These are phyloP conservation scores for Caloboletus firmus DNA, from an alignment of 1,284 basidiomycete genomes.

Conservation along the genomic window DNA sequence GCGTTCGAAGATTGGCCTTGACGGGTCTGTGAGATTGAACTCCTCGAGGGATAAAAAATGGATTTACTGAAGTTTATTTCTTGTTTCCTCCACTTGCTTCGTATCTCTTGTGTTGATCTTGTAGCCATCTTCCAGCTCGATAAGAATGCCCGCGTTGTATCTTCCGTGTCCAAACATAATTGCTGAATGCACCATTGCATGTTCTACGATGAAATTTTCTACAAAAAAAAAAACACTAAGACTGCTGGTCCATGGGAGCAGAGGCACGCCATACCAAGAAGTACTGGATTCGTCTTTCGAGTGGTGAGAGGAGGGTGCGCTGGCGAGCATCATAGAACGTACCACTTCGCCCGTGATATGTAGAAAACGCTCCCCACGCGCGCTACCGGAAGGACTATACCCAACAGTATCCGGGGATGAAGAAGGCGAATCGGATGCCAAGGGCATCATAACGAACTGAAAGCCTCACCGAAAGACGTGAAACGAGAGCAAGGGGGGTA, in stretches of 20 bases:
- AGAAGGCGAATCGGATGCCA: not conserved
- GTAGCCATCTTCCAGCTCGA: slow-evolving; percentile 32
- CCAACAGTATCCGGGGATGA: not conserved
- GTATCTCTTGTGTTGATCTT: slow-evolving; percentile 28
- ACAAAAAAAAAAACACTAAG: not conserved
- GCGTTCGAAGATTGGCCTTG: slow-evolving; percentile 40
- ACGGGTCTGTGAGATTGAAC: not conserved
- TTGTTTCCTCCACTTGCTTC: slow-evolving; percentile 10
- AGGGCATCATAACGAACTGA: slow-evolving; percentile 3
- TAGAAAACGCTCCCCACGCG: slow-evolving; percentile 4
- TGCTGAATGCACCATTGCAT: slow-evolving; percentile 13
- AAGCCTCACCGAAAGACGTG: slow-evolving; percentile 11
- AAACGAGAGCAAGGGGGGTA: not conserved
- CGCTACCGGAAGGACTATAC: not conserved
- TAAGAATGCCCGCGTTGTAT: slow-evolving; percentile 39
- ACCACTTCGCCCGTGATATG: slow-evolving; percentile 24
- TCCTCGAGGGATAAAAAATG: not conserved
- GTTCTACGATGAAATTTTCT: slow-evolving; percentile 20
- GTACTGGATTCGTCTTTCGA: slow-evolving; percentile 16
- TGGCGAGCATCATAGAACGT: not conserved
- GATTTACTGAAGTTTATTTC: slow-evolving; percentile 18
- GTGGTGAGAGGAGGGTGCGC: not conserved
- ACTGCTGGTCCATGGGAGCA: not conserved
- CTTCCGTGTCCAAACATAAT: slow-evolving; percentile 44
- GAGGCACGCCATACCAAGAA: slow-evolving; percentile 15